Evolutionary conservation across 2,329 filamentous ascomycete species (phyloP), one percentile per base, ranked within the genome.

Genomic region (Metarhizium anisopliae): DNA sequence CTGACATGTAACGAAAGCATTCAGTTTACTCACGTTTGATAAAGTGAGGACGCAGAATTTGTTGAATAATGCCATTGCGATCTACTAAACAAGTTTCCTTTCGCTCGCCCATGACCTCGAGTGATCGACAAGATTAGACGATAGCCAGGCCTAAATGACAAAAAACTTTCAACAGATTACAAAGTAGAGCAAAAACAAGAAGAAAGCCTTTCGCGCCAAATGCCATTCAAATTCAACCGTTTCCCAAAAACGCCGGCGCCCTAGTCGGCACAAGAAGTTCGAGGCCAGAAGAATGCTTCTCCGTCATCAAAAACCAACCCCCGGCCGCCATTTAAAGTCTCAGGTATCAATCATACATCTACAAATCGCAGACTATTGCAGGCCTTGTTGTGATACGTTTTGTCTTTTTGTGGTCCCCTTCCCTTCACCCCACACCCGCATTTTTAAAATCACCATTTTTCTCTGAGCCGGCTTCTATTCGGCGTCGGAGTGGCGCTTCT

Each of bases 401-500:
- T 14, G 5, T 30, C 14, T 3, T 35, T 50, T 38, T 49, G 45
- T 30, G 45, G 25, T 49, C 25, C 45, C 20, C 47, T 55, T 53
- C 43, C 56, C 36, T 30, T 54, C 42, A 30, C 35, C 47, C 20
- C 18, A 42, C 20, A 16, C 43, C 16, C 45, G 38, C 55, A 49
- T 49, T 20, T 13, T 36, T 36, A 7, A 30, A 52, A 16, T 13
- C n/a, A 10, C 8, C 29, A 47, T 32, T 40, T 30, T 42, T 30
- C 30, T 40, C 57, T 50, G 53, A 47, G 50, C 45, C 53, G 38
- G 11, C n/a, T 53, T 51, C 52, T 53, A 55, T 58, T 58, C 57
- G 18, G 50, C 57, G 18, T 58, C 55, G 47, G 71, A 72, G 59
- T 72, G 68, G 45, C 70, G 69, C 70, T 74, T 75, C 72, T 75